A percentile compares a stretch with the other conserved stretches of the same genome.
Conservation (phyloP, 805 yeast genomes). For the Saturnispora mendoncae region DNA sequence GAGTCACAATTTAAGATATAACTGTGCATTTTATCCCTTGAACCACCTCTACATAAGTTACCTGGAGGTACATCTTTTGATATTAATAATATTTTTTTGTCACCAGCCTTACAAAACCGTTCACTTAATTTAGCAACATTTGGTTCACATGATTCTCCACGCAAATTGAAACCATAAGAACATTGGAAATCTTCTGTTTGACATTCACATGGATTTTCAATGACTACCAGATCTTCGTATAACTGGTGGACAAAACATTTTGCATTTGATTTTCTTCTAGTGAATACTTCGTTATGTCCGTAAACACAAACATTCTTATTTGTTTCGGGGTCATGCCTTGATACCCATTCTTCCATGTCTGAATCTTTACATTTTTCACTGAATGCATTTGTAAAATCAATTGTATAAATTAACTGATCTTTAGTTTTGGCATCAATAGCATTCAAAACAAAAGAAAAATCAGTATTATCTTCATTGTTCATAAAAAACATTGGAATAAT, state of each 20-base stretch:
- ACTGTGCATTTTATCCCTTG: slow-evolving; percentile 17
- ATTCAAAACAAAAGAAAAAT: slow-evolving; percentile 44
- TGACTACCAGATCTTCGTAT: slow-evolving; percentile 37
- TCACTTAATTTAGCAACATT: slow-evolving; percentile 12
- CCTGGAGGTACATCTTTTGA: slow-evolving; percentile 23
- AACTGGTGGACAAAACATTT: slow-evolving; percentile 49
- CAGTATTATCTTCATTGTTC: slow-evolving; percentile 63
- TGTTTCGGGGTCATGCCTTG: slow-evolving; percentile 33
- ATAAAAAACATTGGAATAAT: slow-evolving; percentile 21
- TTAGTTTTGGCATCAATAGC: slow-evolving; percentile 30
- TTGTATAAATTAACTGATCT: slow-evolving; percentile 23
- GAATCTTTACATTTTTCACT: slow-evolving; percentile 32
- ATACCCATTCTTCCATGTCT: slow-evolving; percentile 62
- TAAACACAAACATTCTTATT: slow-evolving; percentile 43
- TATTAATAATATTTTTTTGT: slow-evolving; percentile 18
- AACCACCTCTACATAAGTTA: slow-evolving; percentile 23
- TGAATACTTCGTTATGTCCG: slow-evolving; percentile 59
- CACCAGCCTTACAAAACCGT: slow-evolving; percentile 19
- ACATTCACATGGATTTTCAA: slow-evolving; percentile 57
- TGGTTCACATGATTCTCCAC: slow-evolving; percentile 37
- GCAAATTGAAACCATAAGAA: slow-evolving; percentile 36
- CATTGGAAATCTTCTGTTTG: slow-evolving; percentile 64
- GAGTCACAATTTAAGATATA: slow-evolving; percentile 30
- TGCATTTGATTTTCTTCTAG: slow-evolving; percentile 56
- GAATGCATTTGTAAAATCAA: slow-evolving; percentile 55